phyloP scores from a whole-genome alignment of 2,329 filamentous ascomycete genomes.

The Verruconis gallopava region DNA sequence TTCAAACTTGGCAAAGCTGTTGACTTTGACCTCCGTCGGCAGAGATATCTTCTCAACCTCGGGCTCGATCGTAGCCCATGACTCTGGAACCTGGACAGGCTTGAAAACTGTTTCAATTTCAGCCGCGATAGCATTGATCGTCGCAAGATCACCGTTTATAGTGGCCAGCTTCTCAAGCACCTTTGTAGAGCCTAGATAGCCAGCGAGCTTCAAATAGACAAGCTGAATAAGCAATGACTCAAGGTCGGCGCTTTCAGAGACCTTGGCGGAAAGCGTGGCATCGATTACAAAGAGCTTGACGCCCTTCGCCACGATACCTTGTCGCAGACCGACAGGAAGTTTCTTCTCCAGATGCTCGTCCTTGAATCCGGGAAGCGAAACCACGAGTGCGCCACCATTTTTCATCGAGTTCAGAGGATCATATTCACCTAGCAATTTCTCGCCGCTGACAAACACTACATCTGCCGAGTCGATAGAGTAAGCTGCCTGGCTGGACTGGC shows the following conservation, averaged over 20 bases:
- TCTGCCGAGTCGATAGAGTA: slow-evolving; percentile 72
- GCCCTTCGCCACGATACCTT: slow-evolving; percentile 55
- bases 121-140: slow-evolving; percentile 34
- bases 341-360: slow-evolving; percentile 84
- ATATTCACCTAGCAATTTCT: slow-evolving; percentile 67
- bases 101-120: slow-evolving; percentile 57
- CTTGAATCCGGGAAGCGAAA: slow-evolving; percentile 69
- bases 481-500: slow-evolving; percentile 70
- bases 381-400: slow-evolving; percentile 55
- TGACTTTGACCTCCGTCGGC: slow-evolving; percentile 55
- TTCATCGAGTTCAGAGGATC: slow-evolving; percentile 61
- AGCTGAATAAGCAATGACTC: slow-evolving; percentile 62
- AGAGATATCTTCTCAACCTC: slow-evolving; percentile 38
- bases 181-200: slow-evolving; percentile 49
- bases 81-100: slow-evolving; percentile 59
- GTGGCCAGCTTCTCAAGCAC: slow-evolving; percentile 53
- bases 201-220: slow-evolving; percentile 68
- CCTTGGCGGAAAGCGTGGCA: slow-evolving; percentile 50
- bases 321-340: slow-evolving; percentile 57
- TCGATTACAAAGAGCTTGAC: slow-evolving; percentile 67
- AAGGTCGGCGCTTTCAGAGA: slow-evolving; percentile 49
- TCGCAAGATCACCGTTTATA: slow-evolving; percentile 46
- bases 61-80: slow-evolving; percentile 66
- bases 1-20: slow-evolving; percentile 71
- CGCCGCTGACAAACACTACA: slow-evolving; percentile 62